phyloP scores from a whole-genome alignment of 176 grass and related monocot species.

The Raddia distichophylla region DNA sequence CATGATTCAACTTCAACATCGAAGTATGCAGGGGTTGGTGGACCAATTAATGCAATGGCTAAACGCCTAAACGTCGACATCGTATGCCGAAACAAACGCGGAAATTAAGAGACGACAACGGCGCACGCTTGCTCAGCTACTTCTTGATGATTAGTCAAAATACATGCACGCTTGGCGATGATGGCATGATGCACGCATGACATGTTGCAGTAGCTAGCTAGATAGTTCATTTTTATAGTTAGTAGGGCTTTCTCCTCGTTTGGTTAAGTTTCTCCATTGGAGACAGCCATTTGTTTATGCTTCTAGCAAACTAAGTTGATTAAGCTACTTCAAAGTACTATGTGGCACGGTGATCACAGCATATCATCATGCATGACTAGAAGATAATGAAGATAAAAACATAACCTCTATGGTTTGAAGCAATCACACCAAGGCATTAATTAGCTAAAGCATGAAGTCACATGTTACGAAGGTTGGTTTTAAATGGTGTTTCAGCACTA shows the following conservation, averaged over 20 bases:
- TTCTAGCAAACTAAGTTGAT: background rate
- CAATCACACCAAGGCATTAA: slow-evolving; percentile 1
- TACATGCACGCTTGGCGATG: background rate
- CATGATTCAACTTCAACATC: background rate
- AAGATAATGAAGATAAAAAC: slow-evolving; percentile 36
- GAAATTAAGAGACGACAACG: background rate
- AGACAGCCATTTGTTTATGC: slow-evolving; percentile 41
- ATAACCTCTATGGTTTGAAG: background rate
- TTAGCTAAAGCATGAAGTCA: background rate
- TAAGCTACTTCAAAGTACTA: background rate
- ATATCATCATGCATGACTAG: background rate
- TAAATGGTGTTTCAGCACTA: background rate
- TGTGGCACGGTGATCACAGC: background rate
- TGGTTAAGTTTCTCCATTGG: slow-evolving; percentile 28
- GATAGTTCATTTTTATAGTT: background rate
- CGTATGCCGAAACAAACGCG: background rate
- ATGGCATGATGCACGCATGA: slow-evolving; percentile 8
- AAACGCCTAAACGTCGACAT: no score
- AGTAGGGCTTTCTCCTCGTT: background rate
- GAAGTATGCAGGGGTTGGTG: background rate
- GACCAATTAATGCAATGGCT: slow-evolving; percentile 12
- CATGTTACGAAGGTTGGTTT: background rate
- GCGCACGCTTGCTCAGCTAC: slow-evolving; percentile 17
- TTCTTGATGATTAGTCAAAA: background rate
- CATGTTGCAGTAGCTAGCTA: background rate